phyloP scores from a whole-genome alignment of 1,284 basidiomycete species.

The Cryptococcus sp. region DNA sequence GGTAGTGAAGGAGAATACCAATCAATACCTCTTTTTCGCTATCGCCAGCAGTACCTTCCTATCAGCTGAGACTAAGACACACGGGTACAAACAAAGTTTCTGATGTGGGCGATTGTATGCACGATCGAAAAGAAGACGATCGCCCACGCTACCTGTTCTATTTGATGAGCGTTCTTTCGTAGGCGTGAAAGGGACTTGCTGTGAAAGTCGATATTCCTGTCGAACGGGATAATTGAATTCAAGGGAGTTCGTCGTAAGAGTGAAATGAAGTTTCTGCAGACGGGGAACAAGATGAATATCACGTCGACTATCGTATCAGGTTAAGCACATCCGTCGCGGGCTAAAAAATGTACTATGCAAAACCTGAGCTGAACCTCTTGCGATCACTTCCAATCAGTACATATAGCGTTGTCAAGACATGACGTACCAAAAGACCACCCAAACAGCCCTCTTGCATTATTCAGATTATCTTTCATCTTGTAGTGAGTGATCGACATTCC shows the following conservation, averaged over 20 bases:
- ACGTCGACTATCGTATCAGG: constrained; percentile 56
- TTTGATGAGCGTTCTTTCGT: constrained; percentile 31
- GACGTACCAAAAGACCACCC: constrained; percentile 69
- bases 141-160: constrained; percentile 72
- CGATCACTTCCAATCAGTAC: constrained; percentile 57
- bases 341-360: constrained; percentile 56
- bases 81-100: constrained; percentile 28
- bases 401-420: neutral
- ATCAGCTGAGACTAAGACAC: constrained; percentile 53
- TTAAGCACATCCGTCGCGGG: neutral
- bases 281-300: constrained; percentile 81
- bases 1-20: neutral
- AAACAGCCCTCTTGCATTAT: constrained; percentile 61
- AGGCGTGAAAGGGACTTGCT: constrained; percentile 52
- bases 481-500: constrained; percentile 72
- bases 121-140: constrained; percentile 69
- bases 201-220: constrained; percentile 83
- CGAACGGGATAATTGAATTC: constrained; percentile 79
- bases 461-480: constrained; percentile 68
- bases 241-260: constrained; percentile 73
- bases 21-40: constrained; percentile 44
- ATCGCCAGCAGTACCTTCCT: constrained; percentile 64
- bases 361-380: constrained; percentile 75
- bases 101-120: constrained; percentile 46
- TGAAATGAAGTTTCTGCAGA: constrained; percentile 87